phyloP scores from a whole-genome alignment of 2,329 filamentous ascomycete species.

The Exophiala sideris region DNA sequence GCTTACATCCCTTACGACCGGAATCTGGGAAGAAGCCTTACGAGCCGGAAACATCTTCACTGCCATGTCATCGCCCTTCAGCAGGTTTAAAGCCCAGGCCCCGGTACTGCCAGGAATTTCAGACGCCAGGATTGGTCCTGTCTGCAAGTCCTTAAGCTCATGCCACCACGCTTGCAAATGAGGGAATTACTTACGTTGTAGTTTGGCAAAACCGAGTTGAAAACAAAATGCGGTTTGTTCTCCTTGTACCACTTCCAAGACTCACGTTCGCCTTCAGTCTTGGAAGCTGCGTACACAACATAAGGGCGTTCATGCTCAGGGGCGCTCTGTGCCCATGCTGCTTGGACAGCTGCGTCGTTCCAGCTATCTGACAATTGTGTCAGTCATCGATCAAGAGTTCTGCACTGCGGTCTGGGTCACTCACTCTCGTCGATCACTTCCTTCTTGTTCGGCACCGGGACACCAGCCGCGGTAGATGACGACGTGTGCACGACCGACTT shows the following conservation, averaged over 20 bases:
- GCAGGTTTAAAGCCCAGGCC: slow-evolving; percentile 28
- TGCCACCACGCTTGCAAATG: neutral
- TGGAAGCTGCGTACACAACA: slow-evolving; percentile 40
- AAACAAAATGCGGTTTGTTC: slow-evolving; percentile 27
- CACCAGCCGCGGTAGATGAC: slow-evolving; percentile 33
- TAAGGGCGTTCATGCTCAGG: slow-evolving; percentile 29
- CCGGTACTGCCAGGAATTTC: slow-evolving; percentile 3
- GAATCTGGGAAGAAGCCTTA: neutral
- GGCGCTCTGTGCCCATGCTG: slow-evolving; percentile 36
- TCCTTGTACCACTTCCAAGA: slow-evolving; percentile 40
- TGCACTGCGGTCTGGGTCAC: neutral
- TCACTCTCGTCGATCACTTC: slow-evolving; percentile 1
- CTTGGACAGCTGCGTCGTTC: slow-evolving; percentile 34
- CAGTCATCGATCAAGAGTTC: neutral
- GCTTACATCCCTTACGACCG: neutral
- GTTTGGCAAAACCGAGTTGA: slow-evolving; percentile 29
- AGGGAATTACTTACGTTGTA: slow-evolving; percentile 1
- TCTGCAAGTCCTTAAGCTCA: neutral
- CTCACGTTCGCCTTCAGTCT: slow-evolving; percentile 37
- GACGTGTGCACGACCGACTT: slow-evolving; percentile 24
- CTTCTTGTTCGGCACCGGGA: slow-evolving; percentile 35
- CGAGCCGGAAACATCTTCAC: slow-evolving; percentile 1
- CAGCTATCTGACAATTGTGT: slow-evolving; percentile 30
- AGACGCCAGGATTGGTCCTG: slow-evolving; percentile 5
- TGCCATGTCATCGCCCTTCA: neutral